Conservation (phyloP, 441 rosid genomes). For the Rhodomyrtus psidioides region DNA sequence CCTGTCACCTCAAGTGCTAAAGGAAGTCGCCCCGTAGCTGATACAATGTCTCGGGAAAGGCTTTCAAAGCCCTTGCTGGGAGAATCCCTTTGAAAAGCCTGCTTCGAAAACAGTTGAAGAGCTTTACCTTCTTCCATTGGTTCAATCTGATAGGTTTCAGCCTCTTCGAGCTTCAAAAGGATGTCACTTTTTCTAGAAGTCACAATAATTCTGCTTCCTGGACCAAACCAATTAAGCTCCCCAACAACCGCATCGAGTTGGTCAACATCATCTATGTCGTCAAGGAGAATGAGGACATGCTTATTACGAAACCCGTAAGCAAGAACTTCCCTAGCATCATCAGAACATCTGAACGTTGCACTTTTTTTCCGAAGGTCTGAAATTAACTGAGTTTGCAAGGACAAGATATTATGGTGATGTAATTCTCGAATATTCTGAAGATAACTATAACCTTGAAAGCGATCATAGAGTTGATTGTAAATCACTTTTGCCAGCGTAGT, state of each 20-base stretch:
- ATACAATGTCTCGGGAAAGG: background rate
- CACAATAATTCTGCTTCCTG: background rate
- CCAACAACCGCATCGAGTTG: background rate
- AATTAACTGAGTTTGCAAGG: background rate
- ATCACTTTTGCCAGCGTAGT: background rate
- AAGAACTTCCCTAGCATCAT: background rate
- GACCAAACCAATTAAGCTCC: background rate
- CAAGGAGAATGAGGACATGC: background rate
- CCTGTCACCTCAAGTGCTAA: background rate
- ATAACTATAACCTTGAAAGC: background rate
- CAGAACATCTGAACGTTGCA: background rate
- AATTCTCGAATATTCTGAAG: background rate
- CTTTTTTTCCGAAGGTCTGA: background rate
- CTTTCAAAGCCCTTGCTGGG: background rate
- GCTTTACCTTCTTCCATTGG: background rate
- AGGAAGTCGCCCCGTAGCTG: background rate
- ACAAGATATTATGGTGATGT: background rate
- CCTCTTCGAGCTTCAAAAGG: background rate
- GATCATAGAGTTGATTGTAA: background rate
- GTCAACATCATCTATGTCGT: background rate
- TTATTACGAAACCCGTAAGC: background rate
- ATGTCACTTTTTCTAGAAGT: background rate
- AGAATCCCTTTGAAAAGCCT: background rate
- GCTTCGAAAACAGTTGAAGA: background rate
- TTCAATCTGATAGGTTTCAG: background rate